Percentiles rank a stretch among this genome's conserved stretches.
Conservation (phyloP, 805 yeast species). For the Limtongozyma cylindracea region DNA sequence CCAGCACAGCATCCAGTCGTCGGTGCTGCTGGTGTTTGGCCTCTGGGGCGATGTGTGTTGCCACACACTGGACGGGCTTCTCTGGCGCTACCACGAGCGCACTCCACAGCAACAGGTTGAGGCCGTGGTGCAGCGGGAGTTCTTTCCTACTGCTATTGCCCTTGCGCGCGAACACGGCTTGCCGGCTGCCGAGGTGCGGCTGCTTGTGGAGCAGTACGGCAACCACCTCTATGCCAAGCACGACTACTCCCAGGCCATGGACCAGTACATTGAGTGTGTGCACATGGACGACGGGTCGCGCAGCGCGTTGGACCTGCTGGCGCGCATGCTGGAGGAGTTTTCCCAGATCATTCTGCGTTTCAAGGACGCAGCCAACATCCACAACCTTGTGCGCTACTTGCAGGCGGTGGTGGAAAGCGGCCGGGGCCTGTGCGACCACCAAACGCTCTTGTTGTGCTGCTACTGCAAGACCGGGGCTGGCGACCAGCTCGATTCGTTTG, state of each 20-base stretch:
- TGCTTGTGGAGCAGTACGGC: slow-evolving; percentile 25
- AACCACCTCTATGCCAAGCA: slow-evolving; percentile 44
- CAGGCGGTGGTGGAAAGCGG: slow-evolving; percentile 28
- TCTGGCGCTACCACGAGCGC: slow-evolving; percentile 45
- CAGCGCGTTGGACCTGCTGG: no score
- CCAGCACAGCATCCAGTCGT: slow-evolving; percentile 39
- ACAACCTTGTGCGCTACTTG: slow-evolving; percentile 34
- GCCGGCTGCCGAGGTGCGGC: slow-evolving; percentile 7
- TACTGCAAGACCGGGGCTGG: slow-evolving; percentile 50
- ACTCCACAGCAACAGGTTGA: slow-evolving; percentile 41
- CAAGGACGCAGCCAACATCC: slow-evolving; percentile 51
- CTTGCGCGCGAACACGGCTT: slow-evolving; percentile 21
- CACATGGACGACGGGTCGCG: slow-evolving; percentile 12
- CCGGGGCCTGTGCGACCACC: slow-evolving; percentile 51
- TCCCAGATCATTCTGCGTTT: slow-evolving; percentile 61
- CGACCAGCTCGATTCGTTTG: slow-evolving; percentile 29
- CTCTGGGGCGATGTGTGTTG: no score
- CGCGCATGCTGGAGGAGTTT: no score
- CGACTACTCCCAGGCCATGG: slow-evolving; percentile 42
- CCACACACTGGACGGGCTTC: slow-evolving; percentile 56
- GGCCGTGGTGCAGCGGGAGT: slow-evolving; percentile 38
- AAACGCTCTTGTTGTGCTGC: slow-evolving; percentile 55
- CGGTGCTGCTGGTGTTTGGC: no score
- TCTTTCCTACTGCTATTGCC: slow-evolving; percentile 47
- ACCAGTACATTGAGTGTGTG: slow-evolving; percentile 34